These are phyloP conservation scores for Cicer chorassanicum DNA, from an alignment of 306 rosid genomes.

Conservation along the genomic window DNA sequence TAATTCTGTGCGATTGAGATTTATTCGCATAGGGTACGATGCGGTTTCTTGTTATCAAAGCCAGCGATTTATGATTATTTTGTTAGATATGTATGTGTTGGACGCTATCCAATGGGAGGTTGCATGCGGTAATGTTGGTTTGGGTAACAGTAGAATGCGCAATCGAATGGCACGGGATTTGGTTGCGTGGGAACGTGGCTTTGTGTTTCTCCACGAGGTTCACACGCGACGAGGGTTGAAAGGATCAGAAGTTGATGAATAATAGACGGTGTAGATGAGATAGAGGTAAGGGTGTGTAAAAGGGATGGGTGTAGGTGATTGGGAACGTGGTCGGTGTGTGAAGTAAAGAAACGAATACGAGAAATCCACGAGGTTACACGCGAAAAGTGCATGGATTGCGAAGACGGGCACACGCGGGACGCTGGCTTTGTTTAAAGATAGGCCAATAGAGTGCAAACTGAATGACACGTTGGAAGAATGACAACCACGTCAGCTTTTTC, in stretches of 20 bases:
- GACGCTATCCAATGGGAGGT: background rate
- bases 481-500: slow-evolving; percentile 31
- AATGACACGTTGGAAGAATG: slow-evolving; percentile 5
- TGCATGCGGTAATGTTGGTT: background rate
- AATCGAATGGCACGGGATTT: slow-evolving; percentile 42
- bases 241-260: background rate
- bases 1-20: background rate
- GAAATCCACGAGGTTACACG: slow-evolving; percentile 43
- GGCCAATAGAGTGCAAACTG: slow-evolving; percentile 16
- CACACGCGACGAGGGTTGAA: slow-evolving; percentile 36
- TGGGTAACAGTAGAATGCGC: background rate
- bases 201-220: slow-evolving; percentile 45
- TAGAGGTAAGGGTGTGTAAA: background rate
- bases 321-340: background rate
- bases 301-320: background rate
- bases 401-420: slow-evolving; percentile 42
- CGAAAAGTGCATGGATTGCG: slow-evolving; percentile 54
- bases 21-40: background rate
- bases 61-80: background rate
- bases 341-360: background rate
- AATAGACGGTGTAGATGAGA: slow-evolving; percentile 15
- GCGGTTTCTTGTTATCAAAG: too few relatives aligned
- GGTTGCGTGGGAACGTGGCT: slow-evolving; percentile 46
- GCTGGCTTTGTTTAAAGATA: slow-evolving; percentile 24
- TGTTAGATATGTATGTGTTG: background rate